Conservation (phyloP, 2,329 filamentous ascomycete species). For the Aspergillus neotritici region DNA sequence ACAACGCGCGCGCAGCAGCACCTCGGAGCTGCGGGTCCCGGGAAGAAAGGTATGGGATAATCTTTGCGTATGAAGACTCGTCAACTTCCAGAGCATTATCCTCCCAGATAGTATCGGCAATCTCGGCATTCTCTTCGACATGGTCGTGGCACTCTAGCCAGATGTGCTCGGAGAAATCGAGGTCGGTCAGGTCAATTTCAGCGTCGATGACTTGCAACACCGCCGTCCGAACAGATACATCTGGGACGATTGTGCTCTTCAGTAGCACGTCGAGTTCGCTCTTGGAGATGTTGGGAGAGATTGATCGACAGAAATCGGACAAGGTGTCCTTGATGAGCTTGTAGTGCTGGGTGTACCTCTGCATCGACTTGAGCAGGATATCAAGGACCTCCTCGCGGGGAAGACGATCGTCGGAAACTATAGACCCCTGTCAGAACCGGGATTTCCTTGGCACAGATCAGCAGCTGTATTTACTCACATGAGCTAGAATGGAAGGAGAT, state of each 20-base stretch:
- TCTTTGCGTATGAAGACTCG: conserved; percentile 58
- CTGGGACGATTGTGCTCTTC: conserved; percentile 69
- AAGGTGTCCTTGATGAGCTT: conserved; percentile 92
- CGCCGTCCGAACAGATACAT: conserved; percentile 73
- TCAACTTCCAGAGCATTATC: conserved; percentile 75
- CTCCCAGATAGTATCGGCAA: conserved; percentile 88
- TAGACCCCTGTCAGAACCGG: not conserved
- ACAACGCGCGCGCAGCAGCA: conserved; percentile 74
- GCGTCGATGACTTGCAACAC: conserved; percentile 84
- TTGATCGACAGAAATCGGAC: conserved; percentile 73
- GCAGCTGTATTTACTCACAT: conserved; percentile 43
- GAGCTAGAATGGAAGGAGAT: conserved; percentile 80
- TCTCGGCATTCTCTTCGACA: conserved; percentile 74
- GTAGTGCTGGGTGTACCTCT: conserved; percentile 85
- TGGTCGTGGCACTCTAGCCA: conserved; percentile 94
- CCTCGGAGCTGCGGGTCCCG: conserved; percentile 75
- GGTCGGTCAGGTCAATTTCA: conserved; percentile 85
- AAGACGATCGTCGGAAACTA: conserved; percentile 61
- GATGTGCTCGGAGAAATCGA: conserved; percentile 80
- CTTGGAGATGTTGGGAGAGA: conserved; percentile 71
- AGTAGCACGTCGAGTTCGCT: conserved; percentile 72
- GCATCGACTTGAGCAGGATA: conserved; percentile 74
- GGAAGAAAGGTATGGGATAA: conserved; percentile 73
- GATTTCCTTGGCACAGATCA: not conserved
- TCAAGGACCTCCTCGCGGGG: conserved; percentile 70